phyloP scores from a whole-genome alignment of 208 protist species.

The Leishmania aethiopica region DNA sequence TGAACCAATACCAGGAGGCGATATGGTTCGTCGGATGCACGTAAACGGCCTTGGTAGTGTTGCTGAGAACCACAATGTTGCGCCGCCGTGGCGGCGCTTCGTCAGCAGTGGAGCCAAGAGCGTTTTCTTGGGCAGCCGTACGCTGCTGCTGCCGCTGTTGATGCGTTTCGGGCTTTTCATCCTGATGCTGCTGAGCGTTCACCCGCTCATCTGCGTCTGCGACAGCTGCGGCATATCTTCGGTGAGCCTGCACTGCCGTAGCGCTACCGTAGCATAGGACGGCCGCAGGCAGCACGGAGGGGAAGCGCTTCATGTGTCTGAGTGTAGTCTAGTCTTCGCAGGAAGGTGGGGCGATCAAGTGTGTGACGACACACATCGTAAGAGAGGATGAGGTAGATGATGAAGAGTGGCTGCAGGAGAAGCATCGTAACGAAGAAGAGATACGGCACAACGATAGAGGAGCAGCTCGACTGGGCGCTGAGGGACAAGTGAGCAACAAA shows the following conservation, averaged over 20 bases:
- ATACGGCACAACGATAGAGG: neutral
- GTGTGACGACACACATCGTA: neutral
- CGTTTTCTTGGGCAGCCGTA: constrained; percentile 9
- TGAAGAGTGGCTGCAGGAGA: neutral
- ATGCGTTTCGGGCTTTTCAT: constrained; percentile 10
- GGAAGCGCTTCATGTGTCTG: constrained; percentile 25
- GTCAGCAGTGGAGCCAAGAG: constrained; percentile 43
- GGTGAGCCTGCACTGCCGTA: neutral
- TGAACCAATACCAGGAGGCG: constrained; percentile 89
- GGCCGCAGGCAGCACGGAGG: neutral
- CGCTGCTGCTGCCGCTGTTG: constrained; percentile 2
- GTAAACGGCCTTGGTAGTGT: constrained; percentile 88
- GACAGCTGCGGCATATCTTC: constrained; percentile 15
- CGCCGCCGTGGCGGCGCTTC: constrained; percentile 47
- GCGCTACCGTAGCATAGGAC: neutral
- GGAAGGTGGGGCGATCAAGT: neutral
- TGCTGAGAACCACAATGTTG: constrained; percentile 83
- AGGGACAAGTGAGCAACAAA: neutral
- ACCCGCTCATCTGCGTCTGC: constrained; percentile 17
- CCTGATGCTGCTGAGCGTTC: neutral
- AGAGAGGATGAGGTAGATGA: neutral
- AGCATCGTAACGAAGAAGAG: neutral
- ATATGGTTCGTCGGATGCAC: constrained; percentile 88
- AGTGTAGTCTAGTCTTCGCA: neutral
- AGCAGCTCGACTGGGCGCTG: neutral